phyloP scores from a whole-genome alignment of 148 eudicot genomes.

The Amaranthus palmeri region DNA sequence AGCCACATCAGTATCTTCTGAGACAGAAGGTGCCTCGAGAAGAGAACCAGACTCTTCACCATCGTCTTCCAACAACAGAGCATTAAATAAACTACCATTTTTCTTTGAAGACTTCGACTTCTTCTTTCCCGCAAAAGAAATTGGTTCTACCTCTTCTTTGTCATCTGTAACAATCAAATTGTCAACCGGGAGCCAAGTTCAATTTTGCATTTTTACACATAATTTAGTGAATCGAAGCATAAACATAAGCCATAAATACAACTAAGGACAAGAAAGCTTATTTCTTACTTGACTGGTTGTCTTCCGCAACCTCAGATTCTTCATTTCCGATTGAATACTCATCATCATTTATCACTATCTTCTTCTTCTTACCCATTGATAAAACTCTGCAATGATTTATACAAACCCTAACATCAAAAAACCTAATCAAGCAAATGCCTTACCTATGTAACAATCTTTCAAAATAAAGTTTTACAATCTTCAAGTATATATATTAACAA shows the following conservation, averaged over 20 bases:
- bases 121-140: constrained; percentile 62
- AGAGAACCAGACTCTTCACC: constrained; percentile 38
- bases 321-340: constrained; percentile 65
- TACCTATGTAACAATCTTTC: no score
- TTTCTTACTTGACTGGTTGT: constrained; percentile 24
- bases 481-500: no score
- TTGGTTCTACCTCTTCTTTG: constrained; percentile 29
- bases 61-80: constrained; percentile 48
- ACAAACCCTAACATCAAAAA: not conserved
- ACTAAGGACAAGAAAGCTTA: no score
- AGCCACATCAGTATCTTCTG: constrained; percentile 38
- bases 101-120: constrained; percentile 60
- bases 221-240: no score
- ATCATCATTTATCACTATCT: constrained; percentile 61
- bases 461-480: no score
- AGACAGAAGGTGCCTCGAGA: constrained; percentile 26
- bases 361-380: constrained; percentile 48
- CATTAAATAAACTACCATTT: constrained; percentile 39
- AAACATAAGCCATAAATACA: no score
- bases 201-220: no score
- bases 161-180: constrained; percentile 27
- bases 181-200: not conserved
- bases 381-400: not conserved
- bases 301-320: constrained; percentile 36
- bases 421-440: not conserved